phyloP scores from a whole-genome alignment of 768 basidiomycete genomes.

The Boletus rubroflammeus region DNA sequence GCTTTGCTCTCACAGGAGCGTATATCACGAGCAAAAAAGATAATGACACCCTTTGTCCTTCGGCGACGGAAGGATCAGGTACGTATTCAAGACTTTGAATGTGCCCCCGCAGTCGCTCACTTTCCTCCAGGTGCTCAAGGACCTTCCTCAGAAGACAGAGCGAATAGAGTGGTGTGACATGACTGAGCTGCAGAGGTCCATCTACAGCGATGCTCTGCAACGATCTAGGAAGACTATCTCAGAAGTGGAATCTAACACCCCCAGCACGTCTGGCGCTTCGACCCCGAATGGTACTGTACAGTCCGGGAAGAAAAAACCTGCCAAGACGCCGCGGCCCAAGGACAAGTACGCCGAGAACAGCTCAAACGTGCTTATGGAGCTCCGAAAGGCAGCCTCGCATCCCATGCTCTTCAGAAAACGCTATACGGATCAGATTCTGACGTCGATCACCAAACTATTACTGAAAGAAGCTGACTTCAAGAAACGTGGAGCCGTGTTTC shows the following conservation, averaged over 20 bases:
- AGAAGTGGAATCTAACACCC: conserved; percentile 36
- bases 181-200: conserved; percentile 74
- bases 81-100: conserved; percentile 11
- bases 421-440: conserved; percentile 75
- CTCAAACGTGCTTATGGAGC: conserved; percentile 94
- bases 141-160: conserved; percentile 90
- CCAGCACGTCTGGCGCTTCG: conserved; percentile 30
- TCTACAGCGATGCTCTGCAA: conserved; percentile 83
- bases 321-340: conserved; percentile 43
- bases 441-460: conserved; percentile 73
- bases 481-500: conserved; percentile 72
- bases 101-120: background rate
- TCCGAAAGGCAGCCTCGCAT: conserved; percentile 94
- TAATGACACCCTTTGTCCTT: conserved; percentile 99
- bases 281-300: conserved; percentile 28
- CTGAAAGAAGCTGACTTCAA: conserved; percentile 92
- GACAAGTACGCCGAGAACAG: conserved; percentile 80
- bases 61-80: conserved; percentile 96
- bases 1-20: conserved; percentile 89
- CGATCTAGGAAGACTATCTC: conserved; percentile 80
- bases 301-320: conserved; percentile 29
- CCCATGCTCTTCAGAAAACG: conserved; percentile 91
- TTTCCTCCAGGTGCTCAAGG: conserved; percentile 70
- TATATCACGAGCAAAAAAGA: conserved; percentile 92
- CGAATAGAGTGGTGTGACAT: conserved; percentile 95